A percentile compares a stretch with the other conserved stretches of the same genome.
Conservation (phyloP, 2,329 filamentous ascomycete genomes). For the Monilinia polystroma region DNA sequence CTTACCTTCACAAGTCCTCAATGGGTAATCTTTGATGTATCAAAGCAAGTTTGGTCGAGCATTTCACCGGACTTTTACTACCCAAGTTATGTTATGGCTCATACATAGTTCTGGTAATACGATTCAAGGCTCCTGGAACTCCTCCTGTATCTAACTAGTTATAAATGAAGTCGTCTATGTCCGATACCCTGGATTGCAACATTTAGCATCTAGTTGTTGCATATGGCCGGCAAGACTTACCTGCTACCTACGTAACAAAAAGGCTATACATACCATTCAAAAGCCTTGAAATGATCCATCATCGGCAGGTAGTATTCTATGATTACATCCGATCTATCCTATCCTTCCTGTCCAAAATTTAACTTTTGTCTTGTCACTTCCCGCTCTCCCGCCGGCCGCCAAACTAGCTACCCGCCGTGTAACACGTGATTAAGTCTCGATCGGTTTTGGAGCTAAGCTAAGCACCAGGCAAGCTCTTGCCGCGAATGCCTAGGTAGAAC, state of each 20-base stretch:
- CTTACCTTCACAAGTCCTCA: not conserved
- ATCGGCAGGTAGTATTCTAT: too few species aligned
- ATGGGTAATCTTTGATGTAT: not conserved
- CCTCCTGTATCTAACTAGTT: not conserved
- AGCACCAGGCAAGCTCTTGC: slow-evolving; percentile 23
- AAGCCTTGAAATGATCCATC: too few species aligned
- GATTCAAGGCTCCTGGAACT: slow-evolving; percentile 10
- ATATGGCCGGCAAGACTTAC: not conserved
- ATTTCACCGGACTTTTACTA: not conserved
- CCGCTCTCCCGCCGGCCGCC: slow-evolving; percentile 6
- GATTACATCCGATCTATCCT: slow-evolving; percentile 3
- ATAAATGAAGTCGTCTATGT: not conserved
- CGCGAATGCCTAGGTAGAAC: slow-evolving; percentile 21
- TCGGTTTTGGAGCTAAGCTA: slow-evolving; percentile 22
- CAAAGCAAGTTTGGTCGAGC: not conserved
- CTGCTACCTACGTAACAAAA: not conserved
- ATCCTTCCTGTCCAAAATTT: not conserved
- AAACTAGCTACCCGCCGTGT: not conserved
- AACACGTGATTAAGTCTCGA: slow-evolving; percentile 15
- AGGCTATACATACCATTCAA: too few species aligned
- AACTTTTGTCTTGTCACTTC: not conserved
- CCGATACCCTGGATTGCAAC: not conserved
- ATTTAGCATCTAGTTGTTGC: not conserved
- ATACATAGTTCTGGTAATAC: not conserved
- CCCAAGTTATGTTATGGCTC: not conserved